A percentile compares a stretch with the other conserved stretches of the same genome.
Evolutionary conservation across 2,329 filamentous ascomycete genomes (phyloP).

Genomic region (Metarhizium humberi): DNA sequence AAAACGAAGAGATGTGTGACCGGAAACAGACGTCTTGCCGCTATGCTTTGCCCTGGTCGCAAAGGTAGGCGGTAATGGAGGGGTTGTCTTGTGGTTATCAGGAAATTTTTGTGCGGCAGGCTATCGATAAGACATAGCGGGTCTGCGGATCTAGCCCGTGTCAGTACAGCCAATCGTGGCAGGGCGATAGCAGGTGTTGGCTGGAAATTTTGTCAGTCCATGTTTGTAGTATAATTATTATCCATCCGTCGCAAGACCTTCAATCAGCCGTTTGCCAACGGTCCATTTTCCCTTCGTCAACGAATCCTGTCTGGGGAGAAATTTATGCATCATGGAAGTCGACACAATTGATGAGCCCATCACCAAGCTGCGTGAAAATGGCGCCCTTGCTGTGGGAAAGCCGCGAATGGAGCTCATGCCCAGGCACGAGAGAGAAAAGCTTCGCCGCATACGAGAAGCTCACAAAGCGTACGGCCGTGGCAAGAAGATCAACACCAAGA

Average conservation of each 20-base stretch:
- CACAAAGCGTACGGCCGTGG: constrained; percentile 79
- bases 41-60: not conserved
- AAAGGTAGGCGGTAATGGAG: constrained; percentile 20
- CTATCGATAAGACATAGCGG: constrained; percentile 24
- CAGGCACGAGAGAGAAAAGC: constrained; percentile 40
- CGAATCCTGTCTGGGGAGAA: constrained; percentile 2
- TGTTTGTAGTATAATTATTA: not conserved
- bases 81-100: constrained; percentile 25
- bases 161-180: constrained; percentile 14
- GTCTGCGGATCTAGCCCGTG: not conserved
- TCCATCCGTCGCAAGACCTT: not conserved
- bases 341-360: constrained; percentile 24
- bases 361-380: constrained; percentile 36
- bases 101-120: constrained; percentile 26
- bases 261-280: not conserved
- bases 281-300: not conserved
- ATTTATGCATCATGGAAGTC: constrained; percentile 25
- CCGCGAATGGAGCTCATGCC: constrained; percentile 42
- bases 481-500: constrained; percentile 59
- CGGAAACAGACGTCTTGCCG: not conserved
- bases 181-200: constrained; percentile 16
- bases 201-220: constrained; percentile 24
- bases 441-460: constrained; percentile 49
- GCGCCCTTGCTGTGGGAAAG: constrained; percentile 40
- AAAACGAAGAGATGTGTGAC: not conserved